Percentiles rank a stretch among this genome's conserved stretches.
These are phyloP conservation scores for Didymella arachidicola DNA, from an alignment of 2,329 filamentous ascomycete species.

Conservation along the genomic window DNA sequence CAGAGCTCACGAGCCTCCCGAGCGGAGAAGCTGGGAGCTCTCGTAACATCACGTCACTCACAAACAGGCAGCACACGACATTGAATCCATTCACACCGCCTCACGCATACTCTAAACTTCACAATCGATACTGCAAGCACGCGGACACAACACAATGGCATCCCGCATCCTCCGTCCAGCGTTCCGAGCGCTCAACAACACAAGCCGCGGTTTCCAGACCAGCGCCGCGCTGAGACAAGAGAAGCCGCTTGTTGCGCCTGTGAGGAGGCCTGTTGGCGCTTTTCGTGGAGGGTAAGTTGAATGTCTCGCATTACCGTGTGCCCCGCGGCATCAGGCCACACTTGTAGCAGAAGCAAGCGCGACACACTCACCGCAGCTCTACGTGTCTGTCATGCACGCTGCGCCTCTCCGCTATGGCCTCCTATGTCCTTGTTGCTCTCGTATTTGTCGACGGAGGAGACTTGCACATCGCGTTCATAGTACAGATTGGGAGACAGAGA, in stretches of 20 bases:
- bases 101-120: not conserved
- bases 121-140: not conserved
- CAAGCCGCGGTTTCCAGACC: slow-evolving; percentile 52
- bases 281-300: slow-evolving; percentile 73
- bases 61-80: slow-evolving; percentile 11
- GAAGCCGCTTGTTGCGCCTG: slow-evolving; percentile 52
- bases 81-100: not conserved
- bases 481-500: not conserved
- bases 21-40: slow-evolving; percentile 21
- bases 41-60: slow-evolving; percentile 21
- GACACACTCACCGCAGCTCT: not conserved
- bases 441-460: too few species aligned
- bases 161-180: slow-evolving; percentile 53
- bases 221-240: slow-evolving; percentile 44
- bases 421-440: not conserved
- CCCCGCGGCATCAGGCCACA: not conserved
- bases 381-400: not conserved
- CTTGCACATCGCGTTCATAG: too few species aligned
- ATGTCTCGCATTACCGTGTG: not conserved
- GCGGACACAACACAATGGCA: slow-evolving; percentile 50
- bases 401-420: not conserved
- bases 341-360: not conserved
- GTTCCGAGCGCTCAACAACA: slow-evolving; percentile 44
- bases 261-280: slow-evolving; percentile 72
- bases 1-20: slow-evolving; percentile 14